Evolutionary conservation across 1,284 basidiomycete genomes (phyloP), one percentile per base, ranked within the genome.

Genomic region (Leccinum pallidistipes): DNA sequence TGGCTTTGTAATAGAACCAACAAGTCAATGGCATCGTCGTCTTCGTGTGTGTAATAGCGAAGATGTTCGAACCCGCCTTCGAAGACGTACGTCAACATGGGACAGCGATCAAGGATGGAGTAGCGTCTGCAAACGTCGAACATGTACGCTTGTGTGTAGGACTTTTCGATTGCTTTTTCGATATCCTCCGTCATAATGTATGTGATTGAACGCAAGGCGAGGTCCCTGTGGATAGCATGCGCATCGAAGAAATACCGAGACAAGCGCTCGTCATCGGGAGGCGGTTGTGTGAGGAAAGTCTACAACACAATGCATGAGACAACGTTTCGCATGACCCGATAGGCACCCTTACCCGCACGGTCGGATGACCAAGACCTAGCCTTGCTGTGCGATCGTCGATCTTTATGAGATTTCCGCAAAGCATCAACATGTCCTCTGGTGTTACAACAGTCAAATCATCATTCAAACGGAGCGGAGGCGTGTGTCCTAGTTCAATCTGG

Each of bases 71-170:
- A 62, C 11, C 70, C 70, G 43, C 71, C 69, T 3, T 71, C 72
- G 29, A 71, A 68, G 50, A 74, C 72, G 43, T 73, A 74, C 4
- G 65, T 69, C 51, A 71, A 50, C 72, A 74, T 71, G 54, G 71
- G 70, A 55, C 68, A 72, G 8, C 61, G 66, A 4, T 70, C 69
- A 31, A 74, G 21, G 59, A 71, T 64, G 45, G 60, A 63, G 55
- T 62, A 65, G 12, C 66, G 65, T 59, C 69, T 69, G 38, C 69
- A 70, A 27, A 73, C 57, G 4, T 74, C 70, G 56, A 73, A 71
- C 70, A 74, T 70, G 62, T 62, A 68, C n/a, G 68, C 61, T 38
- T 63, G 62, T 14, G 16, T 65, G 58, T 73, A 64, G 18, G 67
- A 73, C 56, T 55, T 68, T 7, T 40, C 24, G 52, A 71, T 68